phyloP scores from a whole-genome alignment of 208 protist genomes.

The Novymonas esmeraldas region DNA sequence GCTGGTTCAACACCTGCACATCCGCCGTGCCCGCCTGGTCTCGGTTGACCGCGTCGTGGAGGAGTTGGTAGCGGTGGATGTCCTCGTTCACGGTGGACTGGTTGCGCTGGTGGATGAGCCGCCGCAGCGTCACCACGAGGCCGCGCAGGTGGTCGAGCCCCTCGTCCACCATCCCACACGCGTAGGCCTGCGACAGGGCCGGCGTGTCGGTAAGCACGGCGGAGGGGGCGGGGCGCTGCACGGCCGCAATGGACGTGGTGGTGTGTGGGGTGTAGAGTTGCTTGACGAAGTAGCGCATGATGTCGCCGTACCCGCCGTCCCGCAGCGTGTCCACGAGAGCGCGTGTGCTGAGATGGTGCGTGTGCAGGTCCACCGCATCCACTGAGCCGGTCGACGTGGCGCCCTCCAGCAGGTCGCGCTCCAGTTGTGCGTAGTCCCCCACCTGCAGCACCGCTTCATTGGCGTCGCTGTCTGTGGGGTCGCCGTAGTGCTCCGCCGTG shows the following conservation, averaged over 20 bases:
- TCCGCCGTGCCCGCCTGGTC: constrained; percentile 88
- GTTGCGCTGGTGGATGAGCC: constrained; percentile 69
- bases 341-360: constrained; percentile 65
- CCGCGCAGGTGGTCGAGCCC: constrained; percentile 43
- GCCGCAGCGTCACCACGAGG: constrained; percentile 47
- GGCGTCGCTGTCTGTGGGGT: constrained; percentile 57
- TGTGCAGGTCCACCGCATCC: constrained; percentile 49
- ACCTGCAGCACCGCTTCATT: constrained; percentile 77
- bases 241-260: neutral
- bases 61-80: constrained; percentile 81
- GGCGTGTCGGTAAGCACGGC: neutral
- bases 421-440: constrained; percentile 69
- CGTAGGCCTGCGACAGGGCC: constrained; percentile 21
- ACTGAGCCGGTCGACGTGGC: constrained; percentile 61
- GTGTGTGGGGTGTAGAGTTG: constrained; percentile 25
- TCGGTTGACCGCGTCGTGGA: constrained; percentile 89
- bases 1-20: constrained; percentile 88
- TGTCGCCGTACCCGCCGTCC: constrained; percentile 55
- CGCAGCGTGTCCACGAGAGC: constrained; percentile 79
- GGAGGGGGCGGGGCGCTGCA: neutral
- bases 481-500: constrained; percentile 58
- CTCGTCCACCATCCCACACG: constrained; percentile 40
- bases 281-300: constrained; percentile 34
- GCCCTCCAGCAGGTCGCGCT: constrained; percentile 58
- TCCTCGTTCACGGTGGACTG: constrained; percentile 90